These are phyloP conservation scores for Knufia petricola DNA, from an alignment of 2,329 filamentous ascomycete species.

Conservation along the genomic window DNA sequence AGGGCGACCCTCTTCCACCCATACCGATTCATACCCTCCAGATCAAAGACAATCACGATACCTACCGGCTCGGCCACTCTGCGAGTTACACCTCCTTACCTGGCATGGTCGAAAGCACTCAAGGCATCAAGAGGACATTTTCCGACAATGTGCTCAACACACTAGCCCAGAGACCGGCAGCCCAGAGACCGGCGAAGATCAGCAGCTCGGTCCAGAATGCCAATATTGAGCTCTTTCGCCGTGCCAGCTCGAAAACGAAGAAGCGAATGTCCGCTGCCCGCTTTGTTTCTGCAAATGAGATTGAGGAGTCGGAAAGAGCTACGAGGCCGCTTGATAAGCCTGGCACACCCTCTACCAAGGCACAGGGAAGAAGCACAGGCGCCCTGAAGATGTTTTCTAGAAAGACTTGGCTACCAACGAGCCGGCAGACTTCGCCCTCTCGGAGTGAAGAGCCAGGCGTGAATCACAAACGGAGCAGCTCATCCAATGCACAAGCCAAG, in stretches of 20 bases:
- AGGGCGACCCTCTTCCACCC: slow-evolving; percentile 13
- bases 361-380: slow-evolving; percentile 27
- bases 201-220: slow-evolving; percentile 15
- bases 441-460: slow-evolving; percentile 25
- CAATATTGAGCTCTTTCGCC: slow-evolving; percentile 20
- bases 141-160: slow-evolving; percentile 37
- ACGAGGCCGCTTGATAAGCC: slow-evolving; percentile 18
- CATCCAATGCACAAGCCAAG: slow-evolving; percentile 13
- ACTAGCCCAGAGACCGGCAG: slow-evolving; percentile 9
- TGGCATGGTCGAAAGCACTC: slow-evolving; percentile 28
- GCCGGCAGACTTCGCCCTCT: slow-evolving; percentile 39
- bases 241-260: slow-evolving; percentile 22
- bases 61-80: slow-evolving; percentile 39
- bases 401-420: slow-evolving; percentile 41
- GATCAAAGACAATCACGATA: slow-evolving; percentile 1
- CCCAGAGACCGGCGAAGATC: slow-evolving; percentile 12
- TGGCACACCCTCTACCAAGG: slow-evolving; percentile 11
- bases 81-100: slow-evolving; percentile 52
- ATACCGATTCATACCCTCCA: slow-evolving; percentile 14
- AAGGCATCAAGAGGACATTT: slow-evolving; percentile 40
- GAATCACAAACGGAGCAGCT: slow-evolving; percentile 18
- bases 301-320: slow-evolving; percentile 29
- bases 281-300: slow-evolving; percentile 28
- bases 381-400: slow-evolving; percentile 39
- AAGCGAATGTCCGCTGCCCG: slow-evolving; percentile 26